A percentile compares a stretch with the other conserved stretches of the same genome.
phyloP scores from a whole-genome alignment of 2,329 filamentous ascomycete species.

The Trichoderma semiorbis region DNA sequence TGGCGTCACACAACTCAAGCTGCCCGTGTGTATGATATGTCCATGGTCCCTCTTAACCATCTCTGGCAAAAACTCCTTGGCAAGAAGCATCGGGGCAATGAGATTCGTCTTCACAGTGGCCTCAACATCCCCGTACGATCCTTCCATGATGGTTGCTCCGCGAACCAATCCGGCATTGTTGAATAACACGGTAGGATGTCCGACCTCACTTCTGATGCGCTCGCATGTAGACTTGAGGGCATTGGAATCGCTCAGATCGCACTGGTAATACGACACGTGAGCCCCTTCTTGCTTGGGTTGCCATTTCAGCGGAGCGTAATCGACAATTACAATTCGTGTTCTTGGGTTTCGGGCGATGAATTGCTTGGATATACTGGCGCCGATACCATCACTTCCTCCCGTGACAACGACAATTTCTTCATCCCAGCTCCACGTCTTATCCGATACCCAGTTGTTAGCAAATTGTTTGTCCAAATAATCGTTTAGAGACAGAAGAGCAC shows the following conservation, averaged over 20 bases:
- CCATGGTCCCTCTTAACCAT: constrained; percentile 60
- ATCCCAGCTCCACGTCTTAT: constrained; percentile 32
- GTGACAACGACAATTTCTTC: constrained; percentile 39
- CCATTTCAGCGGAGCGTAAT: constrained; percentile 33
- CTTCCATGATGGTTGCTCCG: constrained; percentile 29
- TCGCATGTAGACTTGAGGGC: constrained; percentile 30
- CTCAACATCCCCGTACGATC: constrained; percentile 29
- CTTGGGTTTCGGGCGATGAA: constrained; percentile 26
- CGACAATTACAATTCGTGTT: constrained; percentile 33
- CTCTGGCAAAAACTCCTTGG: constrained; percentile 56
- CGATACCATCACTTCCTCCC: constrained; percentile 40
- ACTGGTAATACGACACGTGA: constrained; percentile 31
- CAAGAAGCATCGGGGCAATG: constrained; percentile 55
- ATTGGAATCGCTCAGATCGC: constrained; percentile 34
- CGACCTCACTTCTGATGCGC: constrained; percentile 31
- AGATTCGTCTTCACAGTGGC: constrained; percentile 45
- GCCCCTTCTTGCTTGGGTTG: constrained; percentile 18
- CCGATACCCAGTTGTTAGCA: constrained; percentile 27
- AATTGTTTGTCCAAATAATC: constrained; percentile 24
- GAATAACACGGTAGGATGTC: constrained; percentile 37
- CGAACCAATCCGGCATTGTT: constrained; percentile 36
- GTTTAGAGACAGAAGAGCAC: constrained; percentile 23
- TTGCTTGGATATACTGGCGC: constrained; percentile 31
- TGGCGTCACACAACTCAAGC: constrained; percentile 51
- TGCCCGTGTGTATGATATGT: constrained; percentile 61